A percentile compares a stretch with the other conserved stretches of the same genome.
phyloP scores from a whole-genome alignment of 345 rosid species.

The Euphorbia pulcherrima region DNA sequence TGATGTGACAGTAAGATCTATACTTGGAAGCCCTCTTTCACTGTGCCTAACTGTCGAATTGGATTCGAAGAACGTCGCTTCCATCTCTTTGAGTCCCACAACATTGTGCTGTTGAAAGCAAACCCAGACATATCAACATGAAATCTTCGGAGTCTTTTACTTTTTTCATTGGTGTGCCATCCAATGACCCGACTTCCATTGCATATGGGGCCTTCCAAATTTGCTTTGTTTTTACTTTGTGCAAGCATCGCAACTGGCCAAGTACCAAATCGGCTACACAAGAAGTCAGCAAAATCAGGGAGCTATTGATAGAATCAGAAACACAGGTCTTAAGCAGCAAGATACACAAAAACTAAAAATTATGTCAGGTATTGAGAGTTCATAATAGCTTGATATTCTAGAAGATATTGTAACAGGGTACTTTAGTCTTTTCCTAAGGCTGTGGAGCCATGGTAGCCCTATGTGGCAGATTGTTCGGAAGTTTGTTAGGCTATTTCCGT shows the following conservation, averaged over 20 bases:
- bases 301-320: not conserved
- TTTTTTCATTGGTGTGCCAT: constrained; percentile 96
- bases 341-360: not conserved
- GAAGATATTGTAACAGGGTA: too few relatives aligned
- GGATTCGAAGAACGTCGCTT: constrained; percentile 44
- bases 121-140: constrained; percentile 97
- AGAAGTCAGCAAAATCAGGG: constrained; percentile 17
- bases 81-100: constrained; percentile 93
- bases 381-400: too few relatives aligned
- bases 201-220: constrained; percentile 85
- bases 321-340: not conserved
- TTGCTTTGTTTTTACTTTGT: constrained; percentile 79
- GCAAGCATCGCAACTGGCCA: constrained; percentile 98
- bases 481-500: too few relatives aligned
- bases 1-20: constrained; percentile 12
- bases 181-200: constrained; percentile 74
- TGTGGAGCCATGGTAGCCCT: too few relatives aligned
- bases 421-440: too few relatives aligned
- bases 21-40: constrained; percentile 97
- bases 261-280: constrained; percentile 73
- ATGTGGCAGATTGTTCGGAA: too few relatives aligned
- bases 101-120: constrained; percentile 88
- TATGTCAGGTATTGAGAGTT: too few relatives aligned
- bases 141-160: constrained; percentile 74
- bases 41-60: constrained; percentile 65